Evolutionary conservation across 179 eudicot species (phyloP), one percentile per base, ranked within the genome.

Genomic region (Heliamphora pulchella): DNA sequence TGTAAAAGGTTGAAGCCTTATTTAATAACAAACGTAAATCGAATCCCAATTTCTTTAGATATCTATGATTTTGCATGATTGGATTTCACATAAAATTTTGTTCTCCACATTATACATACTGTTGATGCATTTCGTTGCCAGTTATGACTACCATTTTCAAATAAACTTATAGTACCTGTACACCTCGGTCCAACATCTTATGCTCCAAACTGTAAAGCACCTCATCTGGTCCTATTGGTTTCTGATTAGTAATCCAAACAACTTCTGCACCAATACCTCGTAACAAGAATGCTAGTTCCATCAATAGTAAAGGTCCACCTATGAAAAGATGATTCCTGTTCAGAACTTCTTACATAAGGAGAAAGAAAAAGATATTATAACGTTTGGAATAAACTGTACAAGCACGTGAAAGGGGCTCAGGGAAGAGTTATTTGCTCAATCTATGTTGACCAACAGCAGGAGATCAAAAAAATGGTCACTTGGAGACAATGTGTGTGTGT

Each of bases 281-380:
- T 65, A 93, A 86, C 76, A 93, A 86, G 82, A 93, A 93, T 62
- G 97, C 96, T 78, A 93, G 82, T 85, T 93, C 97, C 94, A 93
- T 93, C 77, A 93, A 79, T 81, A 93, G 43, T 43, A 93, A 85
- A 64, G 98, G 97, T 9, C 98, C 98, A 87, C 97, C 98, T 91
- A 55, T 46, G 3, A 10, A 46, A 76, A 76, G 43, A 61, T 76
- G 41, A 9, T 76, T 59, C 50, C 68, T 46, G n/a, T 64, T 76
- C 22, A 61, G 46, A 15, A 20, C 17, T 41, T 54, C 15, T 54
- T 76, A 63, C 53, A 76, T 76, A 11, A 3, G 18, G 22, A 58
- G n/a, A 58, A 75, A 8, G 55, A 43, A 11, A 61, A 76, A 46
- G 54, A 44, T n/a, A 3, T 74, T 39, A 57, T 74, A 55, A 44